A percentile compares a stretch with the other conserved stretches of the same genome.
Evolutionary conservation across 2,329 filamentous ascomycete species (phyloP).

Genomic region (Scedosporium minutisporum): DNA sequence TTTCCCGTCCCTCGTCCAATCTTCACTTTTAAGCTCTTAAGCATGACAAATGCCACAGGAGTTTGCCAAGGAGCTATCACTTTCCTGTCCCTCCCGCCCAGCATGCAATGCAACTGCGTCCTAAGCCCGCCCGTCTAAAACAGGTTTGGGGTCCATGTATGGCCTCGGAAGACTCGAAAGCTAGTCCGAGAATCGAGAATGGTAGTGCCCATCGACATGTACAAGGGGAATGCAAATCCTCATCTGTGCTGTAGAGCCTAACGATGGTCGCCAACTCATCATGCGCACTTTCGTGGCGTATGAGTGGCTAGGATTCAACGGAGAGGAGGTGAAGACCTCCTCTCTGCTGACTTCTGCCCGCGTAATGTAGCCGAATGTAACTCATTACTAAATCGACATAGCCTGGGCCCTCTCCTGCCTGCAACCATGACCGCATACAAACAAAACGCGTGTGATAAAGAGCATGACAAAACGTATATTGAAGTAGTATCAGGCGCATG

Average conservation of each 20-base stretch:
- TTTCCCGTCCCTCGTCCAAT: too few species aligned
- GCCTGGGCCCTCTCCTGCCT: not conserved
- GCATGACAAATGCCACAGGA: too few species aligned
- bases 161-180: too few species aligned
- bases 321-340: not conserved
- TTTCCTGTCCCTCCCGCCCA: too few species aligned
- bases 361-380: not conserved
- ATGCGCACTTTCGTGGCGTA: not conserved
- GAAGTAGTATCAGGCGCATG: not conserved
- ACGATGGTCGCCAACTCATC: not conserved
- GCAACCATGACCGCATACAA: not conserved
- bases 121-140: too few species aligned
- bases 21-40: too few species aligned
- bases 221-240: not conserved
- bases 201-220: too few species aligned
- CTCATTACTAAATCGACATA: not conserved
- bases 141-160: too few species aligned
- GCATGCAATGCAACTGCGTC: too few species aligned
- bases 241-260: not conserved
- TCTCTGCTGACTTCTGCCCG: not conserved
- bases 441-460: not conserved
- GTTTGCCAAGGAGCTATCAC: too few species aligned
- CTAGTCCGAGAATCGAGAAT: too few species aligned
- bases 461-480: not conserved
- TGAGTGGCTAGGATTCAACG: not conserved